Conservation (phyloP, 345 rosid species). For the Mercurialis annua region DNA sequence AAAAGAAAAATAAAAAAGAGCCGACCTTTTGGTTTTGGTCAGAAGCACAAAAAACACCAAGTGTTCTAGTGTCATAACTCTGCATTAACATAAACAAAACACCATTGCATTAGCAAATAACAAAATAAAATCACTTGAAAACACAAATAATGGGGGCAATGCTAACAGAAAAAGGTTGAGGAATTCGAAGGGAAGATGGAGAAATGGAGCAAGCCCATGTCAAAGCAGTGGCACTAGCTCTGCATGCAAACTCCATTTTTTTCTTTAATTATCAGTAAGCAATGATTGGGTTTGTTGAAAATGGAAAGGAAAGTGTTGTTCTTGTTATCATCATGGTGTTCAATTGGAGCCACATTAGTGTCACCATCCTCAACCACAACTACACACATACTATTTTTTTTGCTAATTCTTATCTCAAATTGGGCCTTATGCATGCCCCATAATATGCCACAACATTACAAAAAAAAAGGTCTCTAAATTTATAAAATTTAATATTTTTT, state of each 20-base stretch:
- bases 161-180: constrained; percentile 39
- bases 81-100: constrained; percentile 20
- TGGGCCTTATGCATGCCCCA: too few species aligned
- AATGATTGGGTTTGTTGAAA: neutral
- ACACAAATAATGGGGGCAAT: neutral
- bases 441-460: too few species aligned
- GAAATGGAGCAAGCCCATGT: constrained; percentile 55
- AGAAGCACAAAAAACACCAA: constrained; percentile 41
- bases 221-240: constrained; percentile 39
- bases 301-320: neutral
- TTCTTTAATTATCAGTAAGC: neutral
- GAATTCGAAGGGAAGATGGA: constrained; percentile 31
- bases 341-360: constrained; percentile 41
- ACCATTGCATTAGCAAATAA: neutral
- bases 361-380: constrained; percentile 14
- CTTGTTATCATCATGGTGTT: constrained; percentile 39
- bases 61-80: constrained; percentile 36
- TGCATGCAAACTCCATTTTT: constrained; percentile 42
- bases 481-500: too few species aligned
- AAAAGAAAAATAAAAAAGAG: neutral
- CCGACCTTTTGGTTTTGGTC: constrained; percentile 51
- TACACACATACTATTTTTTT: neutral
- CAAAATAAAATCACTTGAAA: neutral
- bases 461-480: too few species aligned
- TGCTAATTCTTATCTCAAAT: too few species aligned